A percentile compares a stretch with the other conserved stretches of the same genome.
Evolutionary conservation across 192 early-diverging fungal genomes (phyloP).

Genomic region (Irineochytrium annulatum): DNA sequence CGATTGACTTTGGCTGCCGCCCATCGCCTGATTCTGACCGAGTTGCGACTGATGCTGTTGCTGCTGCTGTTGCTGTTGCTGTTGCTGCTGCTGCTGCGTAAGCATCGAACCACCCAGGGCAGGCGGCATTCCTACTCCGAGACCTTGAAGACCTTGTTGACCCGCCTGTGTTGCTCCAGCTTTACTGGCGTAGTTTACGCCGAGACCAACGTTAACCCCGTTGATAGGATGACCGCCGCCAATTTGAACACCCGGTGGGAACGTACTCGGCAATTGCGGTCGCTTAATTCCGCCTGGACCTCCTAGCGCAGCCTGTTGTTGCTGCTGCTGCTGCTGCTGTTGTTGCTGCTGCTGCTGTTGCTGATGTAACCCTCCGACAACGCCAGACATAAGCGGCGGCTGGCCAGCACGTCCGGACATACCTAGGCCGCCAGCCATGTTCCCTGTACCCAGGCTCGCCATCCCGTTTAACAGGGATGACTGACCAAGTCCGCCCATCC

Average conservation of each 20-base stretch:
- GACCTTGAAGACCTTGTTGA: not conserved
- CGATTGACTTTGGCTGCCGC: slow-evolving; percentile 2
- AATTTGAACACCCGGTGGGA: not conserved
- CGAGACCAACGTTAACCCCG: not conserved
- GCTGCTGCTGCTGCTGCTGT: slow-evolving; percentile 12
- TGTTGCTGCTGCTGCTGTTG: not conserved
- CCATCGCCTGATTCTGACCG: not conserved
- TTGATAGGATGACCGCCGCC: not conserved
- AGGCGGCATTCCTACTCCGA: not conserved
- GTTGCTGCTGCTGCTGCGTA: not conserved
- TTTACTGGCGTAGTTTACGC: slow-evolving; percentile 16
- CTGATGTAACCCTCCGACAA: not conserved
- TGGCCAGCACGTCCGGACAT: too few relatives aligned
- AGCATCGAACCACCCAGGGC: not conserved
- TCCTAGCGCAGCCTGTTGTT: not conserved
- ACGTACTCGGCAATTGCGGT: not conserved
- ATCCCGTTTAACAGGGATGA: too few relatives aligned
- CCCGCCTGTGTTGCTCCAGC: slow-evolving; percentile 3
- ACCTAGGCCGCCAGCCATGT: too few relatives aligned
- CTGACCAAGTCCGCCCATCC: too few relatives aligned
- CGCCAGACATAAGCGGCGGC: not conserved
- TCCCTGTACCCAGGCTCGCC: too few relatives aligned
- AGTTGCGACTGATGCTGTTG: slow-evolving; percentile 22
- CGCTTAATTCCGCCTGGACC: not conserved
- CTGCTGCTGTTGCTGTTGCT: slow-evolving; percentile 19